phyloP scores from a whole-genome alignment of 257 asterid species.

The Jacaranda mimosifolia region DNA sequence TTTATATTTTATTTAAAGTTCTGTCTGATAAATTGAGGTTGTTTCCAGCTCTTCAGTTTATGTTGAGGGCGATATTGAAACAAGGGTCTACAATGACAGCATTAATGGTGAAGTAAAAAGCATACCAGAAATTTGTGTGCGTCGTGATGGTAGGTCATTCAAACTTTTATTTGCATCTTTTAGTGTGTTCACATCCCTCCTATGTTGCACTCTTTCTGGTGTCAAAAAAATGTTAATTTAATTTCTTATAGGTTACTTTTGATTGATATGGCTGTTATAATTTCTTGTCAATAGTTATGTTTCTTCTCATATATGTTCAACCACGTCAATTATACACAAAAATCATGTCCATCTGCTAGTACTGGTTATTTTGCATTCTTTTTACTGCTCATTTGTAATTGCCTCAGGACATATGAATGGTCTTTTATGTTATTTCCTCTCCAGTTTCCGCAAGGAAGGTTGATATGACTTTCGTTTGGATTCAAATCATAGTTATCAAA shows the following conservation, averaged over 20 bases:
- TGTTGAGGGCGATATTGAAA: conserved; percentile 96
- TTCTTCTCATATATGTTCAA: too few relatives aligned
- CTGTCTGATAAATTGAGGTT: conserved; percentile 43
- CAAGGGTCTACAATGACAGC: conserved; percentile 95
- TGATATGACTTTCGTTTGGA: conserved; percentile 9
- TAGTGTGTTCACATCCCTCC: not conserved
- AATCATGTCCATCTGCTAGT: not conserved
- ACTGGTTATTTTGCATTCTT: not conserved
- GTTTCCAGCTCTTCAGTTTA: conserved; percentile 90
- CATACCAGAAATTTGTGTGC: conserved; percentile 96
- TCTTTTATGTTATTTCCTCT: conserved; percentile 14
- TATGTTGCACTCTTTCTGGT: not conserved
- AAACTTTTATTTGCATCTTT: not conserved
- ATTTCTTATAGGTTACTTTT: not conserved
- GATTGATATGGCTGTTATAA: not conserved
- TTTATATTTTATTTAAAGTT: conserved; percentile 9
- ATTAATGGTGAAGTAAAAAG: conserved; percentile 87
- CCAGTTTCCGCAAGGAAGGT: conserved; percentile 1
- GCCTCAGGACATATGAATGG: not conserved
- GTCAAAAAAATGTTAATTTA: conserved; percentile 12
- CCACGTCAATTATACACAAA: too few relatives aligned
- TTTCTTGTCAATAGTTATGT: not conserved
- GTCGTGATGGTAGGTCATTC: conserved; percentile 80
- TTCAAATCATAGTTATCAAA: too few relatives aligned
- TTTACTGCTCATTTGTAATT: not conserved